phyloP scores from a whole-genome alignment of 129 eudicot genomes.

The Escallonia rubra region DNA sequence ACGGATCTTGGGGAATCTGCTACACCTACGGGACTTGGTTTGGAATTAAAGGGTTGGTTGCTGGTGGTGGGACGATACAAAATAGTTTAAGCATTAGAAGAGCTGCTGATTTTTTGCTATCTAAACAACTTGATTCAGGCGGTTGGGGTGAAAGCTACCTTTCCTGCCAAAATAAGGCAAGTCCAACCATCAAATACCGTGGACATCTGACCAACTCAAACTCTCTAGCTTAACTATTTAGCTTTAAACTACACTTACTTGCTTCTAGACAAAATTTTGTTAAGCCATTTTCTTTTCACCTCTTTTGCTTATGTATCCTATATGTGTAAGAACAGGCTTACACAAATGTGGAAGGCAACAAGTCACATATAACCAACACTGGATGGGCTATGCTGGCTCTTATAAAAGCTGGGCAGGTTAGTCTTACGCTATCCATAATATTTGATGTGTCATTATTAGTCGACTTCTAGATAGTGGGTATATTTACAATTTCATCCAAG shows the following conservation, averaged over 20 bases:
- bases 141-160: conserved; percentile 81
- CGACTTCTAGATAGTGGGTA: no score
- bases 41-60: conserved; percentile 58
- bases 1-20: conserved; percentile 81
- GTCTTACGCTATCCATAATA: not conserved
- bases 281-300: no score
- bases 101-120: conserved; percentile 58
- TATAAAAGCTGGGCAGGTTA: conserved; percentile 66
- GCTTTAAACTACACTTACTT: no score
- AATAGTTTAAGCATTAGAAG: conserved; percentile 44
- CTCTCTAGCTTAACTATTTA: no score
- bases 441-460: no score
- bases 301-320: no score
- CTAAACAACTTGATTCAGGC: conserved; percentile 63
- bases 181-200: no score
- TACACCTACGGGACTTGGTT: conserved; percentile 87
- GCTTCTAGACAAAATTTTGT: no score
- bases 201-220: no score
- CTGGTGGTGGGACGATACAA: conserved; percentile 37
- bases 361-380: conserved; percentile 48
- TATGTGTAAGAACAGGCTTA: conserved; percentile 30
- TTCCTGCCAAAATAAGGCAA: conserved; percentile 47
- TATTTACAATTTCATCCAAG: no score
- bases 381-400: conserved; percentile 81
- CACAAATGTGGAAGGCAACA: conserved; percentile 40